Evolutionary conservation across 2,329 filamentous ascomycete species (phyloP), one percentile per base, ranked within the genome.

Genomic region (Aureobasidium sp.): DNA sequence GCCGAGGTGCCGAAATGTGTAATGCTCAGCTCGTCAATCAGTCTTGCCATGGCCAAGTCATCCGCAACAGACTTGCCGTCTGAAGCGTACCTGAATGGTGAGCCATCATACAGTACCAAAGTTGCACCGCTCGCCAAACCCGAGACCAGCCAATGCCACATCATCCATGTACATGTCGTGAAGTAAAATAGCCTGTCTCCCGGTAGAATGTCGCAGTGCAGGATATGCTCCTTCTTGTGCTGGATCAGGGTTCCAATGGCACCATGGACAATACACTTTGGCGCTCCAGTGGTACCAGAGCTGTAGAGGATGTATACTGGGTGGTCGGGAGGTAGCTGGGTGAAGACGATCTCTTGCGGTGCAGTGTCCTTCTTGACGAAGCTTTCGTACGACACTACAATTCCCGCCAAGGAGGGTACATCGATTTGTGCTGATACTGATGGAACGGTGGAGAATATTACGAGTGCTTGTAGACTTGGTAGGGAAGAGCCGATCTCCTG

Each of bases 91-190:
- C 79, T 78, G 79, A 97, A 97, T 0, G 94, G 94, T 0, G 90
- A 96, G 52, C 94, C 94, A 59, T 96, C 90, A 75, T 97, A 99
- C 4, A 97, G 81, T 22, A 97, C 82, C 14, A 97, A 79, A 0
- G 90, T 93, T 12, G 89, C 84, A 59, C 93, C 93, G 34, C 85
- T 87, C 11, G 92, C 89, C 4, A 97, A 84, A 6, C 87, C 90
- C 0, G 90, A 93, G 22, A 97, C 84, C 44, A 92, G 87, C 92
- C 93, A 97, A 73, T 97, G 93, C 91, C 92, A 97, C 93, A 97
- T 97, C 92, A 99, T 97, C 94, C 92, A 97, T 0, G 91, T 95
- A 12, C 88, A 91, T 3, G 92, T 97, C 1, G 91, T 96, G 77
- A 92, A 97, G 78, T 97, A 97, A 74, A 97, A 89, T 70, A 97